Conservation (phyloP, 768 basidiomycete species). For the Boletus reticulatus region DNA sequence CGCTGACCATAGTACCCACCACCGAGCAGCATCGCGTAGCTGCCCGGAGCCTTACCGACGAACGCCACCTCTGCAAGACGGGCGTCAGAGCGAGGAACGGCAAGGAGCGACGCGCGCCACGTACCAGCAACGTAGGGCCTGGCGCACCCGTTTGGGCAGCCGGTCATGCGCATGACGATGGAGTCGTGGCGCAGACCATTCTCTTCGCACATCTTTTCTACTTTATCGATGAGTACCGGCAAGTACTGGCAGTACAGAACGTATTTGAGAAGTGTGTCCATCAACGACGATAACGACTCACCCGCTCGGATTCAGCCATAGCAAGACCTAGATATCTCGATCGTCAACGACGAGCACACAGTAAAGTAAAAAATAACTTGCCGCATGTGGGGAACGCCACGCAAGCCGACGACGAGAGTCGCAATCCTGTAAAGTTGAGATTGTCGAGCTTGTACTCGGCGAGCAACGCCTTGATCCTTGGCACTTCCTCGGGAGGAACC, state of each 20-base stretch:
- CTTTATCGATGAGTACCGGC: slow-evolving; percentile 88
- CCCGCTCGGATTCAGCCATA: slow-evolving; percentile 77
- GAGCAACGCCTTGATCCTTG: slow-evolving; percentile 74
- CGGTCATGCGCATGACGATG: slow-evolving; percentile 99
- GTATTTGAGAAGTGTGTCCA: slow-evolving; percentile 33
- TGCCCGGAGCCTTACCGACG: slow-evolving; percentile 92
- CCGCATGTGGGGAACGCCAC: slow-evolving; percentile 97
- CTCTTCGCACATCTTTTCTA: slow-evolving; percentile 93
- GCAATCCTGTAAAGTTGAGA: slow-evolving; percentile 69
- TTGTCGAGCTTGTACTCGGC: slow-evolving; percentile 90
- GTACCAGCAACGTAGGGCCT: slow-evolving; percentile 87
- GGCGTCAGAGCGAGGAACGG: background rate
- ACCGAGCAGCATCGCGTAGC: slow-evolving; percentile 93
- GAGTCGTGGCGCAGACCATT: slow-evolving; percentile 90
- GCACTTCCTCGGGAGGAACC: slow-evolving; percentile 68
- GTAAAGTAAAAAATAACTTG: slow-evolving; percentile 13
- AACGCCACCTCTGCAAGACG: slow-evolving; percentile 78
- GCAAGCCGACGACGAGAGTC: slow-evolving; percentile 91
- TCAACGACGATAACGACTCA: slow-evolving; percentile 28
- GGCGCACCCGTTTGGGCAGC: slow-evolving; percentile 93
- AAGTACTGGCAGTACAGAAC: slow-evolving; percentile 63
- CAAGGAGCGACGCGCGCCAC: slow-evolving; percentile 14
- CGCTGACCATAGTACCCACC: slow-evolving; percentile 94
- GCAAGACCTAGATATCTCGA: slow-evolving; percentile 47
- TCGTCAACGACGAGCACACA: background rate